A percentile compares a stretch with the other conserved stretches of the same genome.
These are phyloP conservation scores for Panicum virgatum DNA, from an alignment of 202 grass and related monocot genomes.

Conservation along the genomic window DNA sequence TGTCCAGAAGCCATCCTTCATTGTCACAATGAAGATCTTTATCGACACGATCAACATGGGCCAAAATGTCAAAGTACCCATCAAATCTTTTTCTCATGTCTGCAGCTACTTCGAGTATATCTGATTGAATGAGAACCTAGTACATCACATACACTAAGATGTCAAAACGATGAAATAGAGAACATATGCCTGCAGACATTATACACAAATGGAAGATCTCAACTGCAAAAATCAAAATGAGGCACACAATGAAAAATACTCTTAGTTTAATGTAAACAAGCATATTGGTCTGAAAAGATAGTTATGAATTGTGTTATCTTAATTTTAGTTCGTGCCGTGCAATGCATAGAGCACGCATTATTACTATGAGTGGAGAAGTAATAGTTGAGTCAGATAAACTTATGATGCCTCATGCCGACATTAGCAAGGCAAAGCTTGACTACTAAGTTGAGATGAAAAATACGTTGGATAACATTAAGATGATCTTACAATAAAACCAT, in stretches of 20 bases:
- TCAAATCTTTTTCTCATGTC: slow-evolving; percentile 93
- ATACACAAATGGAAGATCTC: neutral
- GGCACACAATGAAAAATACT: neutral
- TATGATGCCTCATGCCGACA: too few species aligned
- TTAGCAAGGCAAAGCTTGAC: too few species aligned
- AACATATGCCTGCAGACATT: neutral
- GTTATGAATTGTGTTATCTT: slow-evolving; percentile 3
- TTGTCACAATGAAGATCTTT: slow-evolving; percentile 49
- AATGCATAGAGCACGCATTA: neutral
- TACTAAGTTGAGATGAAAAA: slow-evolving; percentile 3
- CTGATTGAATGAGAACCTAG: slow-evolving; percentile 89
- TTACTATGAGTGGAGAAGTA: neutral
- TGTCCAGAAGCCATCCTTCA: slow-evolving; percentile 74
- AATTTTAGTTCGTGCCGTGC: neutral
- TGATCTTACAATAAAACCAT: neutral
- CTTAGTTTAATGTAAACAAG: neutral
- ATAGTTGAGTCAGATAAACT: neutral
- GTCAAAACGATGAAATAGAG: slow-evolving; percentile 21
- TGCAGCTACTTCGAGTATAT: slow-evolving; percentile 73
- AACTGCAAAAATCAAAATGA: neutral
- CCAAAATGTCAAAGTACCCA: slow-evolving; percentile 54
- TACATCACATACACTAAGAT: slow-evolving; percentile 27
- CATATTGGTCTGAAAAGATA: neutral
- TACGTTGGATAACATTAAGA: neutral
- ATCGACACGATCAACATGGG: slow-evolving; percentile 65